Base-by-base conservation (phyloP, 192 early-diverging fungal genomes). In the Linnemannia hyalina region DNA sequence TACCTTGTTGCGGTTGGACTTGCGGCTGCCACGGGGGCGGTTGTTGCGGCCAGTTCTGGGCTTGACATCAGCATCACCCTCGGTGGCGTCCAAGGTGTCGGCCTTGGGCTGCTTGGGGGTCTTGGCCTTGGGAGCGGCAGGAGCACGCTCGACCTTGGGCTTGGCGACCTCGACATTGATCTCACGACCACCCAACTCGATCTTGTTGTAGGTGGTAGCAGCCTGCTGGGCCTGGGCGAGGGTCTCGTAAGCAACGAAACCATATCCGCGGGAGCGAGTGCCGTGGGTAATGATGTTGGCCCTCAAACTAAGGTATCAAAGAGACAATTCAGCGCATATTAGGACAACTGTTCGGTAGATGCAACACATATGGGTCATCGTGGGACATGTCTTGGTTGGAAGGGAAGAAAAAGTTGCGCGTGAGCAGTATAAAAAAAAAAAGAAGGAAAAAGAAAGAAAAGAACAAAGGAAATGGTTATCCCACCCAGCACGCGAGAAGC, bases 151-250 rank as follows among this genome's bases (percentile, higher is more conserved):
- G 46, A 75, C 87, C 84, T 92, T 92, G 73, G 95, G 94, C 70
- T 93, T 92, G 38, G 98, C 97, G 36, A 93, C 76, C 92, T 99
- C 95, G 47, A 98, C 97, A 87, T 97, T 99, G 90, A 99, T 94
- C 71, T 91, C 81, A 74, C 98, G 96, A 46, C 95, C 97, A 75
- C 93, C 94, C 65, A 98, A 89, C 88, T 98, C 95, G 88, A 94
- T 93, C 83, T 96, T 94, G 91, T 98, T 90, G 75, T 95, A 87
- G 38, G 93, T 80, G 42, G 88, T 85, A 63, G 96, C 94, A 54
- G 96, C 97, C 87, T 93, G 91, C 72, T 94, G 81, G 57, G 94
- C 95, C 26, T 95, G 90, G 63, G 88, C 94, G 52, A 94, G 90
- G 29, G 93, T 93, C 32, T 88, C 94, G 83, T 95, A 98, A 49